Evolutionary conservation across 2,329 filamentous ascomycete genomes (phyloP), one percentile per base, ranked within the genome.

Genomic region (Gnomoniopsis sp.): DNA sequence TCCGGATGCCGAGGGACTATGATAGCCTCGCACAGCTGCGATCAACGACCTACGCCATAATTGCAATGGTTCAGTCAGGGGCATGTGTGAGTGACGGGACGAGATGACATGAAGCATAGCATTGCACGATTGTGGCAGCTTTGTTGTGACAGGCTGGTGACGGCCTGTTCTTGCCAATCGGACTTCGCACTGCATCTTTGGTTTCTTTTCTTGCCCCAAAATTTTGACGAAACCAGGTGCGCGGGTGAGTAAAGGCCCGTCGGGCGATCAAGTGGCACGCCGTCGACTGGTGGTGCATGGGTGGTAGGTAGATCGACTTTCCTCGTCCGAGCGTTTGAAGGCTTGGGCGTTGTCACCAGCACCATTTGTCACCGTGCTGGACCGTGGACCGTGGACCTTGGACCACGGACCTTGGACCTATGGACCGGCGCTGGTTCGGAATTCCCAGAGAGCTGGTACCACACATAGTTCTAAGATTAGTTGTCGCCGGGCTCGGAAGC

Each of bases 291-390:
- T n/a, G 26, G 4, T 30, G 26, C 26, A 30, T 30, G 26, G 26
- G 26, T 30, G 26, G 26, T 30, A 8, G 36, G 12, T 41, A 6
- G 12, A 14, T 41, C 36, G 7, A 30, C 26, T 41, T 41, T 11
- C 36, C 36, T 41, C 17, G 36, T 41, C 36, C 36, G 14, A 41
- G 41, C 51, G 56, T 49, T 38, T 47, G 51, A 36, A 55, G 49
- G 51, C 57, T 58, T 55, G 51, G 36, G 46, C 46, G 51, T 58
- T 52, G 51, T 46, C 51, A 50, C 51, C 55, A 49, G 51, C 41
- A 55, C 46, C 57, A 30, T 47, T 53, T 26, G 19, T n/a, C 33
- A 50, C 49, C 22, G 49, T 26, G 54, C 23, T 48, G 22, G 26
- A 17, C 30, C 41, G 26, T 6, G 17, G 6, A n/a, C 8, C 38